Evolutionary conservation across 2,329 filamentous ascomycete species (phyloP).

Genomic region (Polytolypa hystricis): DNA sequence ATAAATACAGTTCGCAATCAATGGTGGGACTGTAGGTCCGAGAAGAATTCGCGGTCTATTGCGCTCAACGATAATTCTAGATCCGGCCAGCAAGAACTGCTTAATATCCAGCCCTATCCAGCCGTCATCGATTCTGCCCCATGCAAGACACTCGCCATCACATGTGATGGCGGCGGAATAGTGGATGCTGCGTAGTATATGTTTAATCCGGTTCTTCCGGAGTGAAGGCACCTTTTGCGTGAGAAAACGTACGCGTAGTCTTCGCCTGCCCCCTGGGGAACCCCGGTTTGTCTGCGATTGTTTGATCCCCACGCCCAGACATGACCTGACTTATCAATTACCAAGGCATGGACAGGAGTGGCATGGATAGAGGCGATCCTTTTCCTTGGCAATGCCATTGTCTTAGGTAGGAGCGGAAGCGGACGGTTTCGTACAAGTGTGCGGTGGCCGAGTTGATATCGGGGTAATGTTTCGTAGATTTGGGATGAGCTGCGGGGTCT

Average conservation of each 20-base stretch:
- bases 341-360: slow-evolving; percentile 73
- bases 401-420: slow-evolving; percentile 46
- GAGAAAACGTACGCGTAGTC: slow-evolving; percentile 59
- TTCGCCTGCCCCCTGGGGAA: slow-evolving; percentile 50
- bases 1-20: slow-evolving; percentile 44
- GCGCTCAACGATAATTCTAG: slow-evolving; percentile 49
- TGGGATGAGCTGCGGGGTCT: slow-evolving; percentile 36
- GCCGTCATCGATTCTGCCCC: slow-evolving; percentile 48
- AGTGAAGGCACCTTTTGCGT: slow-evolving; percentile 56
- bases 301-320: slow-evolving; percentile 79
- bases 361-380: slow-evolving; percentile 51
- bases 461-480: slow-evolving; percentile 45
- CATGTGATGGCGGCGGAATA: slow-evolving; percentile 54
- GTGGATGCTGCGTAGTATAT: slow-evolving; percentile 61
- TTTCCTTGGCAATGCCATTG: slow-evolving; percentile 42
- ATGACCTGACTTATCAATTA: slow-evolving; percentile 53
- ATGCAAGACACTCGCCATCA: slow-evolving; percentile 44
- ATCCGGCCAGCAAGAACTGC: slow-evolving; percentile 34
- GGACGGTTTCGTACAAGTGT: slow-evolving; percentile 30
- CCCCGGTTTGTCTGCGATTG: slow-evolving; percentile 71
- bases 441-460: slow-evolving; percentile 58
- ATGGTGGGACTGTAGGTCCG: slow-evolving; percentile 46
- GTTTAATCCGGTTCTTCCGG: slow-evolving; percentile 42
- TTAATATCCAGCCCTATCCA: slow-evolving; percentile 49
- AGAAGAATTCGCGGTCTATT: slow-evolving; percentile 58